Evolutionary conservation across 805 yeast species (phyloP), one percentile per base, ranked within the genome.

Genomic region (Candida insectalens): DNA sequence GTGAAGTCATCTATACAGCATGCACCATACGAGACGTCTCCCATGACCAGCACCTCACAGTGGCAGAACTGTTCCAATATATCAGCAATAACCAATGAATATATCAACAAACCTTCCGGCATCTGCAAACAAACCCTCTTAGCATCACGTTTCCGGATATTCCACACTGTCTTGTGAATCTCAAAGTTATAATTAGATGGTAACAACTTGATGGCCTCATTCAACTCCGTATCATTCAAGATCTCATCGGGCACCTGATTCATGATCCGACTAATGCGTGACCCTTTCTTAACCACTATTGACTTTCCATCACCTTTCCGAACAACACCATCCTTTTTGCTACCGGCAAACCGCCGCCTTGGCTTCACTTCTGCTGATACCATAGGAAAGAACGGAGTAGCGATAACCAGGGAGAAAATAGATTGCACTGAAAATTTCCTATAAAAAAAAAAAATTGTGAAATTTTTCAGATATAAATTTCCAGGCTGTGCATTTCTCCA

Each of bases 1-100:
- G 98, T 88, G 52, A 68, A 92, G 51, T 92, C 98, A 54, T 92
- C 98, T 30, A 92, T 87, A 59, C 98, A 92, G 54, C 98, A 92
- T 0, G 98, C 98, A 28, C 98, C 98, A 50, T 92, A 92, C 0
- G 96, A 84, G 0, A 92, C 98, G 55, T 92, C 98, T 2, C 98
- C 98, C 98, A 92, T 92, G 3, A 89, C 92, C 1, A 92, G 65
- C 0, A 88, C 83, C 50, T 88, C 95, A 34, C 81, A 85, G 3
- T 62, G 58, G 53, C 96, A 88, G 46, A 92, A 89, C 55, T 88
- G 95, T 50, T 85, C 95, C 23, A 92, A 53, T 17, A 92, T 89
- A 57, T 92, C 98, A 4, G 95, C 71, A n/a, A 92, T 74, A 25
- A 92, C 71, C 39, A 94, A 67, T 1, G 96, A 78, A 52, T 88